Evolutionary conservation across 2,329 filamentous ascomycete genomes (phyloP).

Genomic region (Chrysoporthe cubensis): DNA sequence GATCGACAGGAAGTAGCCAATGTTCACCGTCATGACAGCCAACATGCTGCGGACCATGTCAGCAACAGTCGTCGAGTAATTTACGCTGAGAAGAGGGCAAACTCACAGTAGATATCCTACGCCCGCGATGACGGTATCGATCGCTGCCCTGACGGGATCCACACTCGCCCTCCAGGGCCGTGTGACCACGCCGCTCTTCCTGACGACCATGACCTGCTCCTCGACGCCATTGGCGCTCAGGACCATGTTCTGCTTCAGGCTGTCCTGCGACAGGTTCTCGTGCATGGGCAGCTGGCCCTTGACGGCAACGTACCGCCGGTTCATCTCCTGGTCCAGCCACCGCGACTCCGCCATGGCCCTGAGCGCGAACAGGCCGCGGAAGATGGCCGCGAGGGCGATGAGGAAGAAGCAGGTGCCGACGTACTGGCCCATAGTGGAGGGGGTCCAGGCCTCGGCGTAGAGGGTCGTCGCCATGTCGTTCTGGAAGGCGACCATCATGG

Average conservation of each 20-base stretch:
- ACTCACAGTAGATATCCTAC: conserved; percentile 87
- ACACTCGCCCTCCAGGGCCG: conserved; percentile 82
- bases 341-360: conserved; percentile 65
- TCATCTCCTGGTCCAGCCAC: conserved; percentile 73
- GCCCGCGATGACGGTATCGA: conserved; percentile 74
- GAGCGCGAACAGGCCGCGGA: conserved; percentile 72
- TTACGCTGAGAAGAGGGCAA: too few species aligned
- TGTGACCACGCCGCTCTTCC: conserved; percentile 53
- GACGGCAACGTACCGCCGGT: conserved; percentile 77
- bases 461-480: conserved; percentile 53
- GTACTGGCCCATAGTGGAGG: conserved; percentile 70
- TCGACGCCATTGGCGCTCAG: conserved; percentile 79
- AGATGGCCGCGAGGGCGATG: conserved; percentile 71
- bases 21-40: conserved; percentile 84
- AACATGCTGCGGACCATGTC: conserved; percentile 68
- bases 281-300: conserved; percentile 64
- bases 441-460: conserved; percentile 73
- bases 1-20: conserved; percentile 77
- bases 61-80: background rate
- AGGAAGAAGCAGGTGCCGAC: conserved; percentile 93
- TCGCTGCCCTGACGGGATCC: conserved; percentile 71
- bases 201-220: conserved; percentile 77
- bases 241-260: conserved; percentile 65
- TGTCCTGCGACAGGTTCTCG: conserved; percentile 62
- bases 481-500: conserved; percentile 67